Base-by-base conservation (phyloP, 2,329 filamentous ascomycete genomes). In the Domatiomyces catenatus region DNA sequence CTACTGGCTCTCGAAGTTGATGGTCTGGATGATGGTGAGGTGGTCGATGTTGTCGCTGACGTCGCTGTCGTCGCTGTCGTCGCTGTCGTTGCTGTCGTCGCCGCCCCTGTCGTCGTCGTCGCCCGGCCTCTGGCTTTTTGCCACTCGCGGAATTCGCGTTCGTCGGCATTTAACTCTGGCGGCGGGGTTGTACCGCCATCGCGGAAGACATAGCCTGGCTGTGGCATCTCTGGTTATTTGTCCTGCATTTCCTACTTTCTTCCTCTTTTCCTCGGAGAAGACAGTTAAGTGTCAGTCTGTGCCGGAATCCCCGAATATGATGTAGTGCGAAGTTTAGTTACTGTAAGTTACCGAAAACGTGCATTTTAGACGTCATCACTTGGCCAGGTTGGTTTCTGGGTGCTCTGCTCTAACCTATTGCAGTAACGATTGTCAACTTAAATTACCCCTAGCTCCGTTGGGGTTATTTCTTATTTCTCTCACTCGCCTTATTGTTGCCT, bases 121-220 rank as follows among this genome's bases (percentile, higher is more conserved):
- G 32, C 8, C 19, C 44, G 50, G 48, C 26, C 52, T 48, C 5
- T 58, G 50, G 44, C 50, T 50, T 22, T 58, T 54, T 10, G 59
- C 58, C 6, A 39, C 32, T 39, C 44, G 44, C 44, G 24, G 44
- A 22, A 22, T 18, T 20, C 32, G 3, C 10, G 32, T 12, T 39
- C 32, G 36, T 54, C 47, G 12, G 48, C 46, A 19, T 52, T 52
- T 42, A 53, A 52, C 51, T 58, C 57, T 18, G 48, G 44, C 42
- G 59, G 57, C 12, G 62, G 62, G 17, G 62, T 62, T 7, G 60
- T 55, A 26, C 61, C 60, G 42, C 62, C 60, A 52, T 64, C 62
- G 18, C 56, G 56, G 51, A 63, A 64, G 28, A 63, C 59, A 47
- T 63, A 63, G 28, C 62, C 62, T 47, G 62, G 62, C 48, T 56